Evolutionary conservation across 768 basidiomycete genomes (phyloP).

Genomic region (Suillus hirtellus): DNA sequence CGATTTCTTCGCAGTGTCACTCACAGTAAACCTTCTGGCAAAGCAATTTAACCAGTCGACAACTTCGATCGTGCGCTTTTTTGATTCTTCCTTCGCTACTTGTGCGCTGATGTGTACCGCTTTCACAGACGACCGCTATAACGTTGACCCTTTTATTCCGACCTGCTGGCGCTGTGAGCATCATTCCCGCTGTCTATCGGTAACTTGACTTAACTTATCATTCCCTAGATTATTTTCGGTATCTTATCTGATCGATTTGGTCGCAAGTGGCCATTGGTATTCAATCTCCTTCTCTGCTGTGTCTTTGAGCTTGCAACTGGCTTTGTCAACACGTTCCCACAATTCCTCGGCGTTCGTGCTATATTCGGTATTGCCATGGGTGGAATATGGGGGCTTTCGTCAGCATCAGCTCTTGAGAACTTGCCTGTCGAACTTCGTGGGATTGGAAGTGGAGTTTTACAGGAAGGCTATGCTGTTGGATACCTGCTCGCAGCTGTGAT

Average conservation of each 20-base stretch:
- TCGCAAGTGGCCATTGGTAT: slow-evolving; percentile 89
- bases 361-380: slow-evolving; percentile 91
- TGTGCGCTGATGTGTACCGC: neutral
- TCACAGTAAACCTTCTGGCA: slow-evolving; percentile 50
- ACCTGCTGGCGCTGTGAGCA: slow-evolving; percentile 65
- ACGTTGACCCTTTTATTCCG: slow-evolving; percentile 94
- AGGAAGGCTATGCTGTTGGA: slow-evolving; percentile 88
- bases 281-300: slow-evolving; percentile 70
- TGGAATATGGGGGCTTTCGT: slow-evolving; percentile 84
- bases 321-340: slow-evolving; percentile 72
- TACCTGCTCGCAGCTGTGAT: slow-evolving; percentile 84
- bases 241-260: slow-evolving; percentile 87
- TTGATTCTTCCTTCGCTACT: neutral
- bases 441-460: slow-evolving; percentile 79
- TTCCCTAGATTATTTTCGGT: slow-evolving; percentile 64
- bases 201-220: neutral
- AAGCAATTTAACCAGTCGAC: slow-evolving; percentile 47
- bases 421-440: slow-evolving; percentile 87
- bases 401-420: slow-evolving; percentile 85
- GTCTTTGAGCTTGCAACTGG: slow-evolving; percentile 77
- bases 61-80: slow-evolving; percentile 42
- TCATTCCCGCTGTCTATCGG: neutral
- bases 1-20: slow-evolving; percentile 81
- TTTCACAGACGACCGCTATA: slow-evolving; percentile 67
- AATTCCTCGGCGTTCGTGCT: slow-evolving; percentile 81